Percentiles rank a stretch among this genome's conserved stretches.
These are phyloP conservation scores for Punctularia strigosozonata DNA, from an alignment of 768 basidiomycete species.

Conservation along the genomic window DNA sequence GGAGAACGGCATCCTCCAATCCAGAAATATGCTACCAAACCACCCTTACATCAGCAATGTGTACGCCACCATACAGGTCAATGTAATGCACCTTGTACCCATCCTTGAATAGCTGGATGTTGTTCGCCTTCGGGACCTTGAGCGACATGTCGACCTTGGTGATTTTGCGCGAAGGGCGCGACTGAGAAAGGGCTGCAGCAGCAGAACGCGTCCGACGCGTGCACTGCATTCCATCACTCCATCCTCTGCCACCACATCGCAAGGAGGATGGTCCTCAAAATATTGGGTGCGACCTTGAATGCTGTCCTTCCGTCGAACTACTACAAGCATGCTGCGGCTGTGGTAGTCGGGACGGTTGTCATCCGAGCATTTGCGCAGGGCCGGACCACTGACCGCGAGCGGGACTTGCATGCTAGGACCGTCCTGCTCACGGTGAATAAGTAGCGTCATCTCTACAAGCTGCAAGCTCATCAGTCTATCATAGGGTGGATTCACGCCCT, in stretches of 20 bases:
- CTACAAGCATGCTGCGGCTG: slow-evolving; percentile 38
- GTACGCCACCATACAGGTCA: no score
- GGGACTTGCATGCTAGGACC: slow-evolving; percentile 62
- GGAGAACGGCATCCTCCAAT: slow-evolving; percentile 91
- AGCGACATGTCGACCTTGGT: no score
- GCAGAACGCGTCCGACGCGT: no score
- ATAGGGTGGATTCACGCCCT: slow-evolving; percentile 67
- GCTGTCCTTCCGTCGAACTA: slow-evolving; percentile 45
- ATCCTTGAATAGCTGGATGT: slow-evolving; percentile 91
- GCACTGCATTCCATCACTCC: no score
- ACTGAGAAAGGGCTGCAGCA: no score
- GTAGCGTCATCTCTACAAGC: not conserved
- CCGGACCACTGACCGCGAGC: slow-evolving; percentile 55
- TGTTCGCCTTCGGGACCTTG: slow-evolving; percentile 85
- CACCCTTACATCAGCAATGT: not conserved
- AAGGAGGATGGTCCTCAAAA: slow-evolving; percentile 40
- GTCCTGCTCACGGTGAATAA: slow-evolving; percentile 53
- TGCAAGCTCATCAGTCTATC: not conserved
- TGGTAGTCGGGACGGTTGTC: slow-evolving; percentile 30
- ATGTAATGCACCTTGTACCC: slow-evolving; percentile 80
- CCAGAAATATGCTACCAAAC: slow-evolving; percentile 61
- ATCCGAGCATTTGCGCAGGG: slow-evolving; percentile 57
- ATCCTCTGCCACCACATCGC: no score
- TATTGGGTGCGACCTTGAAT: slow-evolving; percentile 26
- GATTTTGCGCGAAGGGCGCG: no score